These are phyloP conservation scores for Spathaspora sp. DNA, from an alignment of 805 yeast genomes.

Conservation along the genomic window DNA sequence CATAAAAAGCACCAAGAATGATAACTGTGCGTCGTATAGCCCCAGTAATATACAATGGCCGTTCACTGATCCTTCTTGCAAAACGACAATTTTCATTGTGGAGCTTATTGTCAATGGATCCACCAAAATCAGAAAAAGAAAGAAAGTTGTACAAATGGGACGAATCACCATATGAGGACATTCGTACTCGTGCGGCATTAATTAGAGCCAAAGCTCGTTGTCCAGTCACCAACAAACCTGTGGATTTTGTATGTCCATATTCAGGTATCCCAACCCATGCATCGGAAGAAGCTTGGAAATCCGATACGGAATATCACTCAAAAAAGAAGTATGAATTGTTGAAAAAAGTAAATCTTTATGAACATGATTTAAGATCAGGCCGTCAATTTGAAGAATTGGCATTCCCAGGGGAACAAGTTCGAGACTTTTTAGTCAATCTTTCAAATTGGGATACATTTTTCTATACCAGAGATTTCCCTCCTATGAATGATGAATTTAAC, in stretches of 20 bases:
- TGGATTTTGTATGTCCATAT: conserved; percentile 83
- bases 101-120: conserved; percentile 34
- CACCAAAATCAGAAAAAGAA: conserved; percentile 24
- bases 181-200: conserved; percentile 87
- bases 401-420: conserved; percentile 77
- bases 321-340: conserved; percentile 65
- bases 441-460: conserved; percentile 89
- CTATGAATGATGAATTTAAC: conserved; percentile 97
- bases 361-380: conserved; percentile 92
- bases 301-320: conserved; percentile 69
- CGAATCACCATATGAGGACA: conserved; percentile 81
- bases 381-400: conserved; percentile 94
- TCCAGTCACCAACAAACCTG: conserved; percentile 81
- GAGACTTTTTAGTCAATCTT: conserved; percentile 72
- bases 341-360: conserved; percentile 86
- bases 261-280: conserved; percentile 98
- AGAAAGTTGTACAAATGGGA: conserved; percentile 70
- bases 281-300: conserved; percentile 83
- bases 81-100: conserved; percentile 32
- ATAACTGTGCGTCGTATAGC: background rate
- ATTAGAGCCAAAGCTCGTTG: conserved; percentile 85
- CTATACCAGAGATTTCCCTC: conserved; percentile 87
- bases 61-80: conserved; percentile 1
- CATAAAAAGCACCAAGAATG: background rate
- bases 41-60: background rate